Conservation (phyloP, 2,329 filamentous ascomycete genomes). For the Colletotrichum gloeosporioides region DNA sequence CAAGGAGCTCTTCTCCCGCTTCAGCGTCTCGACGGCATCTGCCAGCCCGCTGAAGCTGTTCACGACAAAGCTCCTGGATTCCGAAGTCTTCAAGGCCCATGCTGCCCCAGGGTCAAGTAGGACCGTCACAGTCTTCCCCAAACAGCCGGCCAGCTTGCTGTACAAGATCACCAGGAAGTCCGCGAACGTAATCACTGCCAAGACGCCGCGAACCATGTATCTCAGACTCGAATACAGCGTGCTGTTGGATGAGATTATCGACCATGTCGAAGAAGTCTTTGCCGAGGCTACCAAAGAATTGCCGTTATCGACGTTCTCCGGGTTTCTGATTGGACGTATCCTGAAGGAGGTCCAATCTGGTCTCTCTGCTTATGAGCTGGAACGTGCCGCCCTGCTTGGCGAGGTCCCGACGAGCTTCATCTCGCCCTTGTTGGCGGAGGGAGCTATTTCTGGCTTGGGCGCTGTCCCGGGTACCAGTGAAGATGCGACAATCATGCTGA, state of each 20-base stretch:
- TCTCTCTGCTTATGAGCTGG: constrained; percentile 58
- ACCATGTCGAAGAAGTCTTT: constrained; percentile 51
- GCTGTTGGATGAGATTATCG: constrained; percentile 74
- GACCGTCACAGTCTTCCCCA: constrained; percentile 73
- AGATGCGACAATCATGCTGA: constrained; percentile 30
- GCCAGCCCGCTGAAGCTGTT: constrained; percentile 77
- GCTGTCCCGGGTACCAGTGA: constrained; percentile 38
- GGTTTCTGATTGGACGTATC: constrained; percentile 50
- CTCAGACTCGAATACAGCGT: constrained; percentile 79
- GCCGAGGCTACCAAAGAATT: constrained; percentile 41
- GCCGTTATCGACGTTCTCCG: constrained; percentile 50
- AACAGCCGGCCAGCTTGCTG: constrained; percentile 80
- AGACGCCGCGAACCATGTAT: constrained; percentile 57
- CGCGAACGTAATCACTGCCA: constrained; percentile 32
- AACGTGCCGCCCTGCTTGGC: constrained; percentile 59
- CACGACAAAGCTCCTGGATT: constrained; percentile 72
- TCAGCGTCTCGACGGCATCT: constrained; percentile 85
- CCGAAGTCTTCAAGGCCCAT: constrained; percentile 70
- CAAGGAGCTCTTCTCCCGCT: constrained; percentile 80
- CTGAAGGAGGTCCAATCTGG: constrained; percentile 46
- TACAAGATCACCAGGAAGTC: constrained; percentile 75
- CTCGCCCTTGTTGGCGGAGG: constrained; percentile 50
- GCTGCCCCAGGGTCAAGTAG: constrained; percentile 60
- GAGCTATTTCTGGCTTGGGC: constrained; percentile 56
- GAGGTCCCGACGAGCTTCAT: constrained; percentile 56